Percentiles rank a stretch among this genome's conserved stretches.
Conservation (phyloP, 257 asterid species). For the Ajuga chamaepitys region DNA sequence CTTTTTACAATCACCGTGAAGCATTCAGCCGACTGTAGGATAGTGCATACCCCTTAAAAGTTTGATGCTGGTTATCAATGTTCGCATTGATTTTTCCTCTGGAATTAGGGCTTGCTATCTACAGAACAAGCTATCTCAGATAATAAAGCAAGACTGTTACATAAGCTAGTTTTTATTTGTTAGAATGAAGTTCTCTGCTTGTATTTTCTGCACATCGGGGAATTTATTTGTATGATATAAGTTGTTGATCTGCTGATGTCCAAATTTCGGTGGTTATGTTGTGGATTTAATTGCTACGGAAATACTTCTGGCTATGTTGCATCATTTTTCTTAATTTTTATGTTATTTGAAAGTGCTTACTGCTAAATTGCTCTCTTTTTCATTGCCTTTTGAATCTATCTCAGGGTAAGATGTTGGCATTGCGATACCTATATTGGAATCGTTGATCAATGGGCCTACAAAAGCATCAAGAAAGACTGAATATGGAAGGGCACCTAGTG, state of each 20-base stretch:
- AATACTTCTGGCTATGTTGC: not conserved
- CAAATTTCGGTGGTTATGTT: not conserved
- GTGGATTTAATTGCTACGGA: not conserved
- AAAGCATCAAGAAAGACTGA: conserved; percentile 59
- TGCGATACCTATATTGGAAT: conserved; percentile 84
- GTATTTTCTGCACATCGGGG: no score
- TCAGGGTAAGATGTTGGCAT: conserved; percentile 94
- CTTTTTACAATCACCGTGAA: not conserved
- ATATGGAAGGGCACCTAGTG: conserved; percentile 78
- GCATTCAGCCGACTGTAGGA: not conserved
- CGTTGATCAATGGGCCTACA: conserved; percentile 66
- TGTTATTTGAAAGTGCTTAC: not conserved
- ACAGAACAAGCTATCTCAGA: no score
- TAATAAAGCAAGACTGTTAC: no score
- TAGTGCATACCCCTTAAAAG: not conserved
- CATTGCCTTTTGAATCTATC: not conserved
- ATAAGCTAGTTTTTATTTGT: no score
- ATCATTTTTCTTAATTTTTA: not conserved
- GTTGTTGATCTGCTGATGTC: not conserved
- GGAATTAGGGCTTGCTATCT: not conserved
- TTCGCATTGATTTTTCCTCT: not conserved
- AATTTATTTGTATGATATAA: not conserved
- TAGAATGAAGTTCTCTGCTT: no score
- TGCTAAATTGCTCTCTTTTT: not conserved
- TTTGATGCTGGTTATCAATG: not conserved